These are phyloP conservation scores for Cinchona pubescens DNA, from an alignment of 257 asterid species.

Conservation along the genomic window DNA sequence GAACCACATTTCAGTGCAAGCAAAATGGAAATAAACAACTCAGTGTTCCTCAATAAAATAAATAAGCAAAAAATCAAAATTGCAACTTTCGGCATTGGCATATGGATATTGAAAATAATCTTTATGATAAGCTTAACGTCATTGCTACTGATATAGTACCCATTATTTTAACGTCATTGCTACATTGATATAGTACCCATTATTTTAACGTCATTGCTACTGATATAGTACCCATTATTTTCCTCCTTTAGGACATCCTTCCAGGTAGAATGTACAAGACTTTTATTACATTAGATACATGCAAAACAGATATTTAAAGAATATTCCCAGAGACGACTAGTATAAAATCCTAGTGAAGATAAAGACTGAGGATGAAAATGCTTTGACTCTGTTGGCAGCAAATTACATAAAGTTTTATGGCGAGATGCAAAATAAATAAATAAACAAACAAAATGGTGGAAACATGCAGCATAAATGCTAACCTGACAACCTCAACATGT, in stretches of 20 bases:
- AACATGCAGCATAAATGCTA: neutral
- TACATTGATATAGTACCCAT: neutral
- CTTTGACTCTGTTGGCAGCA: neutral
- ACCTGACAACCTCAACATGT: slow-evolving; percentile 86
- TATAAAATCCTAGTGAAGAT: neutral
- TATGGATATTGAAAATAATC: neutral
- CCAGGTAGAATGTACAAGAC: neutral
- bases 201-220: neutral
- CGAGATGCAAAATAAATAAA: neutral
- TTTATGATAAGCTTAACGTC: neutral
- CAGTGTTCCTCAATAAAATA: neutral
- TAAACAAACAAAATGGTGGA: neutral
- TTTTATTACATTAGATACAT: neutral
- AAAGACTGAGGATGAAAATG: neutral
- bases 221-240: neutral
- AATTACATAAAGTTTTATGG: neutral
- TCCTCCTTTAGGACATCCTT: neutral
- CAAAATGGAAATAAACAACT: neutral
- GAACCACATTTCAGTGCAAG: neutral
- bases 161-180: too few species aligned
- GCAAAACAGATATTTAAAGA: neutral
- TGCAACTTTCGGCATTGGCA: neutral
- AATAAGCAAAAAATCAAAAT: too few species aligned
- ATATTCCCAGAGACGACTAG: neutral
- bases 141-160: neutral